phyloP scores from a whole-genome alignment of 2,329 filamentous ascomycete species.

The Aureobasidium melanogenum region DNA sequence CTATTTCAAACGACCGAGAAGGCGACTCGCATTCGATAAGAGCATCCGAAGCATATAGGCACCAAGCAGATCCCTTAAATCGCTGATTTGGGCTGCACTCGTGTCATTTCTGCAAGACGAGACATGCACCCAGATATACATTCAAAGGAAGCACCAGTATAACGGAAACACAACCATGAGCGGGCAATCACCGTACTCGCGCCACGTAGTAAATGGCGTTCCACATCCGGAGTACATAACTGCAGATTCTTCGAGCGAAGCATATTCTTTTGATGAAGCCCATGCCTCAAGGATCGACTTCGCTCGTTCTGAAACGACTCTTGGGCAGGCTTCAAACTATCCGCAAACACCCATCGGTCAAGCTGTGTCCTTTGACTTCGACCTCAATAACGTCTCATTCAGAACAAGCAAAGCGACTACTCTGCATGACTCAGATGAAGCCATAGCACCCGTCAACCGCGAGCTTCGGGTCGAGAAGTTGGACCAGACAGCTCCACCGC shows the following conservation, averaged over 20 bases:
- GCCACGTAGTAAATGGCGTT: not conserved
- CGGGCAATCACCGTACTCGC: not conserved
- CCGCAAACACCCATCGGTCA: slow-evolving; percentile 8
- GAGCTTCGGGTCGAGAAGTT: not conserved
- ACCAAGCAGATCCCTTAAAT: not conserved
- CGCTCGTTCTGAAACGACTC: not conserved
- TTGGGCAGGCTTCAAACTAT: not conserved
- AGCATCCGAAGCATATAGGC: not conserved
- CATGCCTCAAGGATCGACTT: not conserved
- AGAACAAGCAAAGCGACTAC: not conserved
- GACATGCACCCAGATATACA: not conserved
- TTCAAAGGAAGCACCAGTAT: not conserved
- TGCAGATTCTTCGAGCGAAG: not conserved
- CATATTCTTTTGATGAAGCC: not conserved
- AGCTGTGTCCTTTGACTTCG: slow-evolving; percentile 6
- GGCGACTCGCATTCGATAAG: not conserved
- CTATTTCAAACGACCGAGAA: not conserved
- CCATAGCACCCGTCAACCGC: not conserved
- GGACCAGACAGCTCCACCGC: not conserved
- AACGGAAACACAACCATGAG: not conserved
- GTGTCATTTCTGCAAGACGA: not conserved
- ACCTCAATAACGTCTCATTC: not conserved
- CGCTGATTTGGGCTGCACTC: not conserved
- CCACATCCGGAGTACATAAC: not conserved
- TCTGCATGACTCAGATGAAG: not conserved